Percentiles rank a stretch among this genome's conserved stretches.
Evolutionary conservation across 148 eudicot genomes (phyloP).

Genomic region (Nepenthes gracilis): DNA sequence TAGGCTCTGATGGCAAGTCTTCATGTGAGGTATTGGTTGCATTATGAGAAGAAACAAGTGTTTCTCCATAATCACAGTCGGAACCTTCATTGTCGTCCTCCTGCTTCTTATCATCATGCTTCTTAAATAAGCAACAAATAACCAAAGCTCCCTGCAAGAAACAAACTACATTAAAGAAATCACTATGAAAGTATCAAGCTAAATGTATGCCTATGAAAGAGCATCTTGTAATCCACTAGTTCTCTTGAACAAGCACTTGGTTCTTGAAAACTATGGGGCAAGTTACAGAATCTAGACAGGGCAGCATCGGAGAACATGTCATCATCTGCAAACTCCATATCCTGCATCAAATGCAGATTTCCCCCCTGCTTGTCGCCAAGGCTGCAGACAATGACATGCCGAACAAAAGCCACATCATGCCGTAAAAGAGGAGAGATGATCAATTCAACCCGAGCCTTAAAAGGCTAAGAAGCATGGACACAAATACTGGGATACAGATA

Average conservation of each 20-base stretch:
- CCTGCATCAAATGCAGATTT: constrained; percentile 8
- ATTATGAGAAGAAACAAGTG: constrained; percentile 28
- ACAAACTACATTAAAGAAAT: background rate
- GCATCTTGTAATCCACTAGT: constrained; percentile 7
- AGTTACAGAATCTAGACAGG: constrained; percentile 17
- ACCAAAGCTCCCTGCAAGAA: constrained; percentile 61
- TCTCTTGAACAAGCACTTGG: too few species aligned
- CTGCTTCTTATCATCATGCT: constrained; percentile 40
- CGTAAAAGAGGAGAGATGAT: constrained; percentile 10
- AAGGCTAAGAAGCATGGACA: too few species aligned
- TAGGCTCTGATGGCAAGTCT: constrained; percentile 27
- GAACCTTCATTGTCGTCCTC: constrained; percentile 47
- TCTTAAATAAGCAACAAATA: constrained; percentile 77
- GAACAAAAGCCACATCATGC: constrained; percentile 16
- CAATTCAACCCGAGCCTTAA: too few species aligned
- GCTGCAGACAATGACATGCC: constrained; percentile 4
- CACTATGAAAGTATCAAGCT: background rate
- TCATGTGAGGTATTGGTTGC: constrained; percentile 29
- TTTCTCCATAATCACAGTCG: constrained; percentile 41
- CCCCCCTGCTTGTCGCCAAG: background rate
- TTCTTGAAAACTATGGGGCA: background rate
- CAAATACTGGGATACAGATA: too few species aligned
- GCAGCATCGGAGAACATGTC: constrained; percentile 28
- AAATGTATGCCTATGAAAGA: background rate
- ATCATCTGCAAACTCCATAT: constrained; percentile 3